Base-by-base conservation (phyloP, 345 rosid genomes). In the Populus nigra region DNA sequence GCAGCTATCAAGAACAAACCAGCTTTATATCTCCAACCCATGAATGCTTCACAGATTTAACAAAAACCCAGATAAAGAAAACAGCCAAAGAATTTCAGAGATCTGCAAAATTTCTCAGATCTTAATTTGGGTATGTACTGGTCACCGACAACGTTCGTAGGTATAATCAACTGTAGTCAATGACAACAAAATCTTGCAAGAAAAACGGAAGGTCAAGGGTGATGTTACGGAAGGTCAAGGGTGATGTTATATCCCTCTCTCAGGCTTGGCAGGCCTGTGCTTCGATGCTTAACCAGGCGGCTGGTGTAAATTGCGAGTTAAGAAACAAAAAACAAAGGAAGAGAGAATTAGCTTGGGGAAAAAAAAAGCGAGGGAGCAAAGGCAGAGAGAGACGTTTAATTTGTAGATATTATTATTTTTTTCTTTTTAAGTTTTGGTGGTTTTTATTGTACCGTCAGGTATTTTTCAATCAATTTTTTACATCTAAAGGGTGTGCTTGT, bases 21-120 rank as follows among this genome's bases (percentile, higher is more conserved):
- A 73, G 98, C 94, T 76, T 76, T 92, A 68, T 96, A 96, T 77
- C 87, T 92, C 97, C 90, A 94, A 78, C 90, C 86, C 99, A 96
- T 96, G 53, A 77, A 31, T 15, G n/a, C 17, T 69, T 38, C 50
- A 69, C 63, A n/a, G 71, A 65, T 36, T 3, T 59, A 61, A 67
- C 5, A 23, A 76, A 16, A 27, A 66, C 59, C 71, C 70, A 74
- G 62, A 17, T 45, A 11, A 9, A 69, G 22, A 73, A 47, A 31
- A 27, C 20, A n/a, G 41, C 38, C 31, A 27, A 57, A 79, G 86
- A 81, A 68, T 43, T 38, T 7, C 47, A 33, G 74, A 77, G 88
- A 86, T 83, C 83, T 38, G 39, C 25, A 16, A 43, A 45, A 50
- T 55, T 67, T 35, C 67, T 45, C 80, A 69, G 85, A 79, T 82